A percentile compares a stretch with the other conserved stretches of the same genome.
Evolutionary conservation across 805 yeast genomes (phyloP).

Genomic region (Pichia membranifaciens): DNA sequence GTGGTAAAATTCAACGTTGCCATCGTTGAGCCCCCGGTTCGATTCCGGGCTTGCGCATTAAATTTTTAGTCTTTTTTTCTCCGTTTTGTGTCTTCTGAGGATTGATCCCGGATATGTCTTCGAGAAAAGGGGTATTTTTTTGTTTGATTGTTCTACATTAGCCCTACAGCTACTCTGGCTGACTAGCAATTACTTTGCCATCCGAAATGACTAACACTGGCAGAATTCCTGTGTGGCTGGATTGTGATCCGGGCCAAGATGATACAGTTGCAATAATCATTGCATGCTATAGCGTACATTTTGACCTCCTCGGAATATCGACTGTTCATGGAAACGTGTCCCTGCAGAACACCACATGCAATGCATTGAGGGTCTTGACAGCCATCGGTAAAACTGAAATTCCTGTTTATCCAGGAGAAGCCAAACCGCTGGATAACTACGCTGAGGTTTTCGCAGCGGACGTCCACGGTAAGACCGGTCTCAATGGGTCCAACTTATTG

Average conservation of each 20-base stretch:
- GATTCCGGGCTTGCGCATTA: constrained; percentile 27
- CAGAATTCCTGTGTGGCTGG: constrained; percentile 71
- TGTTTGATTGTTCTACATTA: too few relatives aligned
- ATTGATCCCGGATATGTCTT: too few relatives aligned
- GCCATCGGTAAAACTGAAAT: constrained; percentile 47
- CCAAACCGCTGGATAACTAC: constrained; percentile 46
- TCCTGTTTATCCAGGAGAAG: constrained; percentile 64
- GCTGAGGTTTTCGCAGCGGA: constrained; percentile 48
- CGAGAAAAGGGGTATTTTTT: too few relatives aligned
- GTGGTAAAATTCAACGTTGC: constrained; percentile 20
- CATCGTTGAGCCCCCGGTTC: constrained; percentile 27
- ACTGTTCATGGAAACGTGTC: constrained; percentile 72
- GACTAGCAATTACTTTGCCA: too few relatives aligned
- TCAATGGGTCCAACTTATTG: constrained; percentile 66
- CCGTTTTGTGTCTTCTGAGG: too few relatives aligned
- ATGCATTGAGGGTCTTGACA: constrained; percentile 62
- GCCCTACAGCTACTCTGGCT: too few relatives aligned
- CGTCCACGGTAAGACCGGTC: constrained; percentile 69
- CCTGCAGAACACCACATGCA: constrained; percentile 57
- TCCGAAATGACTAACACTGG: neutral
- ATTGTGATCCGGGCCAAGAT: constrained; percentile 92
- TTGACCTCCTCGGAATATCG: constrained; percentile 60
- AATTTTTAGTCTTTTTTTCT: neutral
- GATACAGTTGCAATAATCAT: constrained; percentile 73
- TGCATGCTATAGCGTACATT: constrained; percentile 53